Base-by-base conservation (phyloP, 2,329 filamentous ascomycete species). In the Botryotinia calthae region DNA sequence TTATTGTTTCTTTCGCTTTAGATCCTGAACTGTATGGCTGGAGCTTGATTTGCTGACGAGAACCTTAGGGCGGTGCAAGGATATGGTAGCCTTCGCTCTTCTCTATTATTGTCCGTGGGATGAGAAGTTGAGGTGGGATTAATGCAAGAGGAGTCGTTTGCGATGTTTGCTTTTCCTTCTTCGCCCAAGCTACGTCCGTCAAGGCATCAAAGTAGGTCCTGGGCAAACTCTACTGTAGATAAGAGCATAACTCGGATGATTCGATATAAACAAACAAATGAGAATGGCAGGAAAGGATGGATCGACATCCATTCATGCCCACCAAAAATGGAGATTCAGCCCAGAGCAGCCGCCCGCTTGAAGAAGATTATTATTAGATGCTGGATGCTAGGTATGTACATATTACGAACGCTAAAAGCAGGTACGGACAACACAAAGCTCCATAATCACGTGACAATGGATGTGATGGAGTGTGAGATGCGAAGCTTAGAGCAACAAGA, bases 1-100 rank as follows among this genome's bases (percentile, higher is more conserved):
- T 67, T 66, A 34, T 69, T 67, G 59, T 72, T 66, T 67, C 59
- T 61, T 71, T 51, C 46, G 42, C 40, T 54, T 63, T 37, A 16
- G 7, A 34, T n/a, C 31, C 28, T 62, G 20, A 18, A 37, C 7
- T 40, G 40, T 61, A 70, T 62, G 63, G 63, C 42, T 48, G 63
- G 28, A 65, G 63, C n/a, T 46, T 46, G 40, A 22, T 64, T 64
- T 54, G 69, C 54, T 71, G 59, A 65, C n/a, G 59, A 71, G 28
- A 59, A 31, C 37, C 31, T 54, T 65, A n/a, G 48, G 61, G 46
- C 46, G 46, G 25, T 71, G 59, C 69, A 66, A 71, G 61, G 69
- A 66, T 56, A 48, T 25, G 22, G 46, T 16, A 65, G 44, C 61
- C 69, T 65, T 44, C 12, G 63, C 37, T 40, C 42, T 64, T 59